These are phyloP conservation scores for Aspergillus ostianus DNA, from an alignment of 495 filamentous ascomycete genomes.

Conservation along the genomic window DNA sequence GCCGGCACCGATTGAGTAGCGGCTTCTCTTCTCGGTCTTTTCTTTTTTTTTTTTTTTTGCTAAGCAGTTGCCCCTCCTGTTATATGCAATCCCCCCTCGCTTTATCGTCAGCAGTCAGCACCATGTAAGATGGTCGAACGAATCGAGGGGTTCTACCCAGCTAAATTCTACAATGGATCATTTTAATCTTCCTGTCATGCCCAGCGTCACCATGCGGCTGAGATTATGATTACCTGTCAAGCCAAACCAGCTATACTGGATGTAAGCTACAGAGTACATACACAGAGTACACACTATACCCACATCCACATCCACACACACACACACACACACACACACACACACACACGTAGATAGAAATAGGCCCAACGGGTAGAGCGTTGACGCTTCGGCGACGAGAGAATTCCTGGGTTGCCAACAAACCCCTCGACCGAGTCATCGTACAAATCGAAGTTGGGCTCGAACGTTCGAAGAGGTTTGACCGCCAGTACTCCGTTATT, in stretches of 20 bases:
- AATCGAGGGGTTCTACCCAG: neutral
- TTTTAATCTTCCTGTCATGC: neutral
- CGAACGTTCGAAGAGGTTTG: slow-evolving; percentile 23
- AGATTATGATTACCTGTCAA: neutral
- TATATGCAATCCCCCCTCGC: slow-evolving; percentile 5
- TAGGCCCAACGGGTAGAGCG: neutral
- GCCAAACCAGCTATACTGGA: neutral
- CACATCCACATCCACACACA: too few species aligned
- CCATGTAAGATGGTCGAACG: neutral
- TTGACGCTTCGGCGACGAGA: neutral
- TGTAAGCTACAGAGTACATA: neutral
- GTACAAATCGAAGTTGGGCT: slow-evolving; percentile 16
- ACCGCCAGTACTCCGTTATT: slow-evolving; percentile 17
- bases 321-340: too few species aligned
- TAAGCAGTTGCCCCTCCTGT: neutral
- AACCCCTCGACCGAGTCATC: slow-evolving; percentile 15
- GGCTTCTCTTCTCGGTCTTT: slow-evolving; percentile 11
- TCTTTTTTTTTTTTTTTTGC: too few species aligned
- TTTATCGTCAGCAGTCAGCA: neutral
- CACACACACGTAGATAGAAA: too few species aligned
- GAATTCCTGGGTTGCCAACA: slow-evolving; percentile 10
- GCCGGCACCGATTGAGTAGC: slow-evolving; percentile 15
- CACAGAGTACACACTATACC: too few species aligned
- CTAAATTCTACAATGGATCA: neutral
- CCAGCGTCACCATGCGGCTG: neutral